phyloP scores from a whole-genome alignment of 129 eudicot species.

The Ambrosia trifida region DNA sequence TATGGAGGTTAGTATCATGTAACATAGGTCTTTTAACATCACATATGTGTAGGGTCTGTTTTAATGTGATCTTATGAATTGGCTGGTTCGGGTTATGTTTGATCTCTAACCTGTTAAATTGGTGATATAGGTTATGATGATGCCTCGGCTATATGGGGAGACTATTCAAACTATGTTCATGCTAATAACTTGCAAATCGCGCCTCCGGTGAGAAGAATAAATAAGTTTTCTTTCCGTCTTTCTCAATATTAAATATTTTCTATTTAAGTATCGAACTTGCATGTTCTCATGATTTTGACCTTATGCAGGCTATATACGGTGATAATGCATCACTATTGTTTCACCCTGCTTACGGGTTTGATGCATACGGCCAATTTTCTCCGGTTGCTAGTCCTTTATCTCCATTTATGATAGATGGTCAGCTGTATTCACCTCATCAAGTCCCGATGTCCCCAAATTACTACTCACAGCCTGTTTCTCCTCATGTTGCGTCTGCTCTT shows the following conservation, averaged over 20 bases:
- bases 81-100: neutral
- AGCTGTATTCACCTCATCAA: conserved; percentile 79
- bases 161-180: conserved; percentile 73
- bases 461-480: conserved; percentile 75
- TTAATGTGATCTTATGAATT: neutral
- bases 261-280: neutral
- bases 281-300: conserved; percentile 3
- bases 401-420: conserved; percentile 83
- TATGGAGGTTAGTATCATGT: conserved; percentile 64
- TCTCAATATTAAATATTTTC: neutral
- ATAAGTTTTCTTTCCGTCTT: neutral
- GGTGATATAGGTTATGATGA: conserved; percentile 63
- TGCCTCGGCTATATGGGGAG: conserved; percentile 75
- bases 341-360: conserved; percentile 83
- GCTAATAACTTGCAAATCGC: conserved; percentile 72
- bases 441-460: conserved; percentile 69
- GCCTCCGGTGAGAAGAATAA: conserved; percentile 67
- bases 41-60: neutral
- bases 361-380: conserved; percentile 81
- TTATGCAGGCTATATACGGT: conserved; percentile 65
- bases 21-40: neutral
- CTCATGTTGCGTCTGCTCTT: conserved; percentile 64
- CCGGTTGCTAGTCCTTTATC: conserved; percentile 85
- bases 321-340: conserved; percentile 63
- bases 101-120: neutral